Base-by-base conservation (phyloP, 306 rosid genomes). In the Cucurbita maxima region DNA sequence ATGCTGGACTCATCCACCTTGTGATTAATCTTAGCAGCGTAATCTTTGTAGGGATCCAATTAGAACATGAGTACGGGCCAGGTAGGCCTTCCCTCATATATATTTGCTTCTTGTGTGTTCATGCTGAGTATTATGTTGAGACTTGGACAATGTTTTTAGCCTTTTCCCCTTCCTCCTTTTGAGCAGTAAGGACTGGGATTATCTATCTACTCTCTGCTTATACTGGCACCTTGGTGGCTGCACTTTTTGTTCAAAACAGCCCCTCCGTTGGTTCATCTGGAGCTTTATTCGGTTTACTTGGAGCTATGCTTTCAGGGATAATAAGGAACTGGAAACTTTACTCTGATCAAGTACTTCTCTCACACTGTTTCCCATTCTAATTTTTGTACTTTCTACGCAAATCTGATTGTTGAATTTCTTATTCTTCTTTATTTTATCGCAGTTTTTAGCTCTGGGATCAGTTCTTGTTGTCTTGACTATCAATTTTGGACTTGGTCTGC, bases 1-100 rank as follows among this genome's bases (percentile, higher is more conserved):
- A 94, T 8, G 97, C 89, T 64, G 98, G 98, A 73, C 73, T 76
- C 36, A 81, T 94, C 78, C 98, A 90, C 84, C 88, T 94, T 56
- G 64, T 86, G 83, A 81, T 89, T 88, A 90, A 90, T 79, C 88
- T 89, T 60, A 77, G 82, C 87, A 83, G 95, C 74, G 84, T 87
- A 56, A 63, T 89, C 74, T 88, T 85, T 43, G 81, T 87, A 20
- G 98, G 98, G 75, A 81, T 86, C 76, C 90, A 75, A 75, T 79
- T 93, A 72, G 98, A 93, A 84, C 84, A 75, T 74, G 90, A 90
- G 79, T 83, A 88, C 68, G 97, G 98, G 58, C 83, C 90, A 25
- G 14, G 98, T 90, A 86, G 37, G 36, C 51, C 16, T 63, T 63
- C 72, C 72, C 72, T 18, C 50, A 16, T 56, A 64, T 72, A 20